Evolutionary conservation across 2,329 filamentous ascomycete species (phyloP), one percentile per base, ranked within the genome.

Genomic region (Pseudopithomyces chartarum): DNA sequence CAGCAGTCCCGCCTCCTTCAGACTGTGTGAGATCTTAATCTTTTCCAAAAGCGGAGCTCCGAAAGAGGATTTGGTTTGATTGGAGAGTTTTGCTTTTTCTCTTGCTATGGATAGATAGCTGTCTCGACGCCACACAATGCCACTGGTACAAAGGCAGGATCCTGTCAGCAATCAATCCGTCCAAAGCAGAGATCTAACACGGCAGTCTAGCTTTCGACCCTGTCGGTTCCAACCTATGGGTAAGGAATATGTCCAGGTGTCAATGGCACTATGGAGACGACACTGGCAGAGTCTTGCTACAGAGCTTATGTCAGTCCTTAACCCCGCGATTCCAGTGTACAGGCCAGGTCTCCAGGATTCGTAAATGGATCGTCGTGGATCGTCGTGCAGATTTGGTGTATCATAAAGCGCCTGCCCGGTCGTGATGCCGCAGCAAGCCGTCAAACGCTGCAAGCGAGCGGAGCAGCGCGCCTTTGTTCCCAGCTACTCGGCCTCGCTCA

Each of bases 101-200:
- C 29, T 49, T 26, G 20, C 13, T 12, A 20, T 12, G 42, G 29
- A 17, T 15, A n/a, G 29, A 17, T 49, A n/a, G 29, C 15, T 49
- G 54, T 57, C 55, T 57, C 45, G 33, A 44, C 50, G 49, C 55
- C 50, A 57, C 55, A 22, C 44, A 15, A 34, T 17, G 8, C 38
- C 39, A 52, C 26, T n/a, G n/a, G n/a, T n/a, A n/a, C n/a, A n/a
- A n/a, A 8, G 38, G 38, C 26, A 29, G 23, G 29, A 17, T 34
- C 38, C 23, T 34, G 5, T 4, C 23, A 34, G 39, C 11, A 34
- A 34, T 38, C 38, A 17, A 40, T 5, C 5, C 44, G 15, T 12
- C 12, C 32, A 32, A 48, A 22, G 22, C 48, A 26, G 36, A 11
- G 7, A 15, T 36, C 20, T 22, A 10, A 22, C 6, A 17, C 6